These are phyloP conservation scores for Clonostachys chloroleuca DNA, from an alignment of 2,329 filamentous ascomycete species.

Conservation along the genomic window DNA sequence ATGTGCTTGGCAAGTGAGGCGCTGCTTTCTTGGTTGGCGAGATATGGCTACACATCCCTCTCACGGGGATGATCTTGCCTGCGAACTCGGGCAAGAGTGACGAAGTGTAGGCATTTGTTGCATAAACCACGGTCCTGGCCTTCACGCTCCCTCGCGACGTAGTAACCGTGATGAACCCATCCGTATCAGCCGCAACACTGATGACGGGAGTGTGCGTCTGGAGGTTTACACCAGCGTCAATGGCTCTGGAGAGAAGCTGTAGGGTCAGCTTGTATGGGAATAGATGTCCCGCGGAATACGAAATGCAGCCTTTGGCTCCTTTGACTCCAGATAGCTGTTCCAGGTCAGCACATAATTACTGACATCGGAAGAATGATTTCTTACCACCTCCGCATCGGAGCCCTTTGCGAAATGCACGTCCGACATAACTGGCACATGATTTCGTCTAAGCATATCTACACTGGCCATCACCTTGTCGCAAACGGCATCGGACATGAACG, in stretches of 20 bases:
- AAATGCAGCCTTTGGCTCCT: too few species aligned
- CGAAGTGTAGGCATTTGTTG: neutral
- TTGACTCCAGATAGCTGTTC: too few species aligned
- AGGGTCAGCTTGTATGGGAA: too few species aligned
- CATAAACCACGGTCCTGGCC: neutral
- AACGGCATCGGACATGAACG: slow-evolving; percentile 4
- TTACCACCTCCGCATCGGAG: too few species aligned
- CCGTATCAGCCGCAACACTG: neutral
- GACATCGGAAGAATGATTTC: too few species aligned
- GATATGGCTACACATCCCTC: neutral
- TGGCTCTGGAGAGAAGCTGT: too few species aligned
- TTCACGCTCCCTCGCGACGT: neutral
- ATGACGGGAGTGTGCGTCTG: neutral
- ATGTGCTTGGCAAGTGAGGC: too few species aligned
- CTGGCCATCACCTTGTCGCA: neutral
- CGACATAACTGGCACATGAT: neutral
- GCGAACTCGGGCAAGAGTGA: neutral
- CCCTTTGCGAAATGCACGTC: too few species aligned
- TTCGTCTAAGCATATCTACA: neutral
- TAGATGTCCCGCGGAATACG: too few species aligned
- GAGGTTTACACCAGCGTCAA: neutral
- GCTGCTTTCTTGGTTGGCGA: too few species aligned
- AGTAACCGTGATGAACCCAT: neutral
- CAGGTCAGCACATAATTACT: too few species aligned
- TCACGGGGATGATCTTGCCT: neutral